Conservation (phyloP, 1,284 basidiomycete genomes). For the Polyporus tsugae region DNA sequence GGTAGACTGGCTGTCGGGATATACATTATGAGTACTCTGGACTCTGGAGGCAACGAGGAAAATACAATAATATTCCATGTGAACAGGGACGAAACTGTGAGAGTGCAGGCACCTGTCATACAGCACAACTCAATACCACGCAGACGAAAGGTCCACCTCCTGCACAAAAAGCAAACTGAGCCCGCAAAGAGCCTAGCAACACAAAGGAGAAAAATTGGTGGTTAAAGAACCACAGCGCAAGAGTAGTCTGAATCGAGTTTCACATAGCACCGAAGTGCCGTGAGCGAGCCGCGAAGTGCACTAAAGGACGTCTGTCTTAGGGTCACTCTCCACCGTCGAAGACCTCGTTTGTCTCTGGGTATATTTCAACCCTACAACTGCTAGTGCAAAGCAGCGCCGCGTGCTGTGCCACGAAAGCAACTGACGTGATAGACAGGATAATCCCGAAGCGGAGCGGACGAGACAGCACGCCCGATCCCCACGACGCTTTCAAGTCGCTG, state of each 20-base stretch:
- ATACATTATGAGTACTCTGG: neutral
- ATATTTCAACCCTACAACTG: neutral
- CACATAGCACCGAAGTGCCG: slow-evolving; percentile 12
- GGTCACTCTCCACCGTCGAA: neutral
- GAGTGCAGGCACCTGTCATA: neutral
- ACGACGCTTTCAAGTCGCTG: slow-evolving; percentile 22
- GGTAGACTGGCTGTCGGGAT: neutral
- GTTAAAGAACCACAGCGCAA: slow-evolving; percentile 11
- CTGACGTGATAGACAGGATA: slow-evolving; percentile 16
- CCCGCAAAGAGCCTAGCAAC: slow-evolving; percentile 16
- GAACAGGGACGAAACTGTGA: neutral
- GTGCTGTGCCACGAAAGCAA: slow-evolving; percentile 8
- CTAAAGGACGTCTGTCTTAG: slow-evolving; percentile 9
- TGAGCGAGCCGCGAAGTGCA: slow-evolving; percentile 26
- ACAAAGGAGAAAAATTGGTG: slow-evolving; percentile 9
- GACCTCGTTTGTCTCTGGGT: slow-evolving; percentile 2
- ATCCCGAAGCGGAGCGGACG: neutral
- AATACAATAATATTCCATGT: neutral
- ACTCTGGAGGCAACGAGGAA: neutral
- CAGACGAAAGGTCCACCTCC: neutral
- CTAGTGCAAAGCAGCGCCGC: neutral
- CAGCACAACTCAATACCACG: neutral
- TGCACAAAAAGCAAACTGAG: neutral
- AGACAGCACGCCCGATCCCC: slow-evolving; percentile 17
- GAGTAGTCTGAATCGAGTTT: slow-evolving; percentile 28